Evolutionary conservation across 1,284 basidiomycete genomes (phyloP).

Genomic region (Pholiota adiposa): DNA sequence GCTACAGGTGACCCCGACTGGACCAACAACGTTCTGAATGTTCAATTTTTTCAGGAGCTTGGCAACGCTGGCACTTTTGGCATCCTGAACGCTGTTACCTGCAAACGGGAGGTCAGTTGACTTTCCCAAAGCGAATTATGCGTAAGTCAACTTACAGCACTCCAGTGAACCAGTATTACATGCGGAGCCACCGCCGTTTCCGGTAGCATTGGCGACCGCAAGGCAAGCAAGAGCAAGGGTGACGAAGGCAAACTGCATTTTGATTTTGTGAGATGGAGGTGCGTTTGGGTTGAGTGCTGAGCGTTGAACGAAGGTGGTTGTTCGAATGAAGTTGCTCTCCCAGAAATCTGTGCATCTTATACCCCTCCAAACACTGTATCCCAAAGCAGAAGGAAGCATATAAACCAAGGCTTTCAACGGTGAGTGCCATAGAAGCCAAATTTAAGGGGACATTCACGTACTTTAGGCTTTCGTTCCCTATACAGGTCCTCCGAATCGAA

Average conservation of each 20-base stretch:
- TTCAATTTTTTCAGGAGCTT: conserved; percentile 7
- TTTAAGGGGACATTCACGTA: neutral
- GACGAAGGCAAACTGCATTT: conserved; percentile 19
- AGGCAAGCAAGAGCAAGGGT: conserved; percentile 22
- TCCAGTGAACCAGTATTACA: conserved; percentile 17
- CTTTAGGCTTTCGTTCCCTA: neutral
- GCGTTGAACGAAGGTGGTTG: conserved; percentile 1
- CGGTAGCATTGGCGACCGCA: conserved; percentile 18
- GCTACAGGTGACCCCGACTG: conserved; percentile 19
- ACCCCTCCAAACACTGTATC: neutral
- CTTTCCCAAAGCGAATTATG: no score
- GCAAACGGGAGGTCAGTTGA: neutral
- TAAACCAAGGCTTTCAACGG: neutral
- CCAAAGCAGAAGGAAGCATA: neutral
- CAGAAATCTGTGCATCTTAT: neutral
- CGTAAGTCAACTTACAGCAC: conserved; percentile 16
- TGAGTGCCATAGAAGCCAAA: neutral
- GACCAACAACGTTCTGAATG: conserved; percentile 10
- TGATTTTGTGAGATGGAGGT: neutral
- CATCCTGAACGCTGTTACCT: conserved; percentile 13
- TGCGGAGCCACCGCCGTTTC: neutral
- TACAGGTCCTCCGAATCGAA: neutral
- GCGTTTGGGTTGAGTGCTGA: neutral
- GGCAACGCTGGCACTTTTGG: neutral
- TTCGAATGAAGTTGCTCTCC: conserved; percentile 9